Evolutionary conservation across 2,329 filamentous ascomycete species (phyloP).

Genomic region (Talaromyces sp.): DNA sequence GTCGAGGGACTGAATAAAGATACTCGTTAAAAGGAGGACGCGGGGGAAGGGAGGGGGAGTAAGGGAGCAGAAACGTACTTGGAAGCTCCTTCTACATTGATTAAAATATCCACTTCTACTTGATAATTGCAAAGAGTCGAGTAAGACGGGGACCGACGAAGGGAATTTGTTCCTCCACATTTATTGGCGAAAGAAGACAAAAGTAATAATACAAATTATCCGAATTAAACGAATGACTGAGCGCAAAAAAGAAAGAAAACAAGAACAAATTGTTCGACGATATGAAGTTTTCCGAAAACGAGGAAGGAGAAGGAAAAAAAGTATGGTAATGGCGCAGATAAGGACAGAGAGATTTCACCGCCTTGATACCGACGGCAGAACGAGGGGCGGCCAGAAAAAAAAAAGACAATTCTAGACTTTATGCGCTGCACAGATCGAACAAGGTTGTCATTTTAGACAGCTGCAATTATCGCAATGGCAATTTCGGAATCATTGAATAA

Average conservation of each 20-base stretch:
- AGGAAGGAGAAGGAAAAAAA: not conserved
- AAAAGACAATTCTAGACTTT: not conserved
- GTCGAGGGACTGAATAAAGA: not conserved
- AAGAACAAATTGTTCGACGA: not conserved
- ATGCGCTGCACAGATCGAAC: not conserved
- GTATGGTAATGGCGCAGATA: not conserved
- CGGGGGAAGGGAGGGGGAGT: not conserved
- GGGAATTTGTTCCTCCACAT: not conserved
- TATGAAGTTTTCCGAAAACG: not conserved
- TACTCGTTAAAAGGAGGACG: not conserved
- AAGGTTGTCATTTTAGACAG: not conserved
- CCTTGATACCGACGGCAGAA: not conserved
- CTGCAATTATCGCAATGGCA: conserved; percentile 21
- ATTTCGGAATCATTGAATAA: conserved; percentile 35
- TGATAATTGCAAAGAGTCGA: not conserved
- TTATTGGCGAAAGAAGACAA: not conserved
- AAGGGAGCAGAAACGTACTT: not conserved
- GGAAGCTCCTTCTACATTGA: not conserved
- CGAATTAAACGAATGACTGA: not conserved
- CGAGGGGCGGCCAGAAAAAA: not conserved
- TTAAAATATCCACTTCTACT: not conserved
- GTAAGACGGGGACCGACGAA: not conserved
- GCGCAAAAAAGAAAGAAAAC: not conserved
- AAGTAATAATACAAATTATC: not conserved
- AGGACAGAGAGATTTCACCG: not conserved